These are phyloP conservation scores for Volvox reticuliferus DNA, from an alignment of 139 green algal genomes.

Conservation along the genomic window DNA sequence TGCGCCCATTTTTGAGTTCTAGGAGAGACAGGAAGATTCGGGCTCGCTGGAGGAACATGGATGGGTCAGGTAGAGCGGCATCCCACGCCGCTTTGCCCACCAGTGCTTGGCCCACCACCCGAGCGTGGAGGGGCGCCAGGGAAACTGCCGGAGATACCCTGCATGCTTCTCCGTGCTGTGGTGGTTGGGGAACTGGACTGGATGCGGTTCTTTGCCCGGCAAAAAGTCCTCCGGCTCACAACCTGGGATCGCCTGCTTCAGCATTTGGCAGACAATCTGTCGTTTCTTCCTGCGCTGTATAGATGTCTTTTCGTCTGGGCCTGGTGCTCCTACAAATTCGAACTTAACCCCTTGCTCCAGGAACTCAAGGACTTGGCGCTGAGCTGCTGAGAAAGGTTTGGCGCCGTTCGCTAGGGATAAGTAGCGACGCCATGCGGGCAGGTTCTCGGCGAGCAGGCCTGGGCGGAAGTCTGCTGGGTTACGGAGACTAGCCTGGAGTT, in stretches of 20 bases:
- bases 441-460: background rate
- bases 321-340: background rate
- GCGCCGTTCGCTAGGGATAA: background rate
- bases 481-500: too few relatives aligned
- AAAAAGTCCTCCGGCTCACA: background rate
- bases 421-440: background rate
- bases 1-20: too few relatives aligned
- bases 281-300: background rate
- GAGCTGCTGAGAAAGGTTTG: too few relatives aligned
- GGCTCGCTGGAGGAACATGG: background rate
- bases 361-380: too few relatives aligned
- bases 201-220: too few relatives aligned
- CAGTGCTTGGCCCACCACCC: background rate
- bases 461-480: background rate
- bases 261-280: background rate
- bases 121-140: background rate
- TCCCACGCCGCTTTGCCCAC: background rate
- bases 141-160: background rate
- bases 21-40: too few relatives aligned
- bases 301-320: background rate
- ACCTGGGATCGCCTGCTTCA: background rate
- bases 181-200: slow-evolving; percentile 14
- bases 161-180: background rate
- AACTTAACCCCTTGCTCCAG: background rate
- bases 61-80: background rate